Evolutionary conservation across 768 basidiomycete genomes (phyloP), one percentile per base, ranked within the genome.

Genomic region (Boletellus emodensis): DNA sequence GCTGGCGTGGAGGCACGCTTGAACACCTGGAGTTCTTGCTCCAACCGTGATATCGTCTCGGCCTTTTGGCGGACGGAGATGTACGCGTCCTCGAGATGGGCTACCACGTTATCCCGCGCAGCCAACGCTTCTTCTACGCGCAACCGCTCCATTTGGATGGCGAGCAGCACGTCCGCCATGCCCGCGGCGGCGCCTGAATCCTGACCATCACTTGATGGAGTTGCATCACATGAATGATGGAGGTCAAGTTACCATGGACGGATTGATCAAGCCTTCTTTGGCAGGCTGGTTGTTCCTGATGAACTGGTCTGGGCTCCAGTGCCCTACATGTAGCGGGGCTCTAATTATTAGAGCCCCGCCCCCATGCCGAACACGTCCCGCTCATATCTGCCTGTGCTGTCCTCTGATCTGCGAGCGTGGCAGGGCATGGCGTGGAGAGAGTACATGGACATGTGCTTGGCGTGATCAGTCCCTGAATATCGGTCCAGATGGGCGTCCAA

Each of bases 21-120:
- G 41, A 60, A 57, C 35, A 54, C 53, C 44, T 72, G 68, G 35
- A 75, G 56, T 46, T 72, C 72, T 48, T 70, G 67, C 54, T 79
- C 74, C 39, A 85, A 61, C 7, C 63, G 70, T 32, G 76, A 72
- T 50, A 87, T 77, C 7, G 70, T 61, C 18, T 72, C 70, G 1
- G 76, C 72, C 66, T 87, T 86, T 61, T 83, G 75, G n/a, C 76
- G 76, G 56, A 87, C 70, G 0, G 82, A 81, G 13, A 69, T 62
- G 59, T 81, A 84, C 10, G 83, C 83, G 40, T 81, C 76, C 30
- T 77, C 72, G 12, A 89, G 75, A 28, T 78, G 79, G 37, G 76
- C 67, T 2, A 85, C 77, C 14, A 76, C 78, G 28, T 74, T 76
- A 59, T 89, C 86, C 36, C 86, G 80, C 28, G 85, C 86, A 24